Evolutionary conservation across 1,284 basidiomycete genomes (phyloP).

Genomic region (Boletus smithii): DNA sequence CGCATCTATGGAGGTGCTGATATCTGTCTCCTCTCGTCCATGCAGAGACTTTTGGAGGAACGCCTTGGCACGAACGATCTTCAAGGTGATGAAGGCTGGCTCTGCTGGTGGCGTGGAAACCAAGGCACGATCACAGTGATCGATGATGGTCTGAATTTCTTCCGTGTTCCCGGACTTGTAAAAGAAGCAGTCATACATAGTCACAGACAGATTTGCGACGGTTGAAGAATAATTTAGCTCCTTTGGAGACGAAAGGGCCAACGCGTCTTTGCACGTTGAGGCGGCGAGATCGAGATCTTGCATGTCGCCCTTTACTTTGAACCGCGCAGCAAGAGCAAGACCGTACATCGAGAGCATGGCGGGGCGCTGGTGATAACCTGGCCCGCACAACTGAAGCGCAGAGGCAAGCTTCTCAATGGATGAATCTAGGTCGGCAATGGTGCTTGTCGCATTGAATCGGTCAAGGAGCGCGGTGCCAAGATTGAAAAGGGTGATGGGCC

Average conservation of each 20-base stretch:
- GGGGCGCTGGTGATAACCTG: constrained; percentile 7
- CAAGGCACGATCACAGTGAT: constrained; percentile 22
- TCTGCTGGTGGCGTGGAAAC: constrained; percentile 1
- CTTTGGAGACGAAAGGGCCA: constrained; percentile 7
- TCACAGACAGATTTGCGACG: constrained; percentile 7
- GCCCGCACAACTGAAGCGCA: constrained; percentile 16
- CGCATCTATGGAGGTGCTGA: constrained; percentile 16
- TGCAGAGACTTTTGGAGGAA: constrained; percentile 14
- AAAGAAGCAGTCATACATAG: constrained; percentile 9
- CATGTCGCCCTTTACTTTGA: constrained; percentile 14
- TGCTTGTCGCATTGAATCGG: constrained; percentile 14
- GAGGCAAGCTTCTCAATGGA: constrained; percentile 17
- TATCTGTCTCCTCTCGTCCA: constrained; percentile 14
- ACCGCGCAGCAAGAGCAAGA: constrained; percentile 16
- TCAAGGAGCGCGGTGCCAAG: constrained; percentile 11
- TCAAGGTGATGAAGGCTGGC: constrained; percentile 5
- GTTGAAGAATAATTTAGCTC: constrained; percentile 1
- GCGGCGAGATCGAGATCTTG: constrained; percentile 17
- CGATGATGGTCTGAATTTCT: constrained; percentile 21
- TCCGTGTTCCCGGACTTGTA: constrained; percentile 7
- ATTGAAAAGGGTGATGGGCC: constrained; percentile 12
- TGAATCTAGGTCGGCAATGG: constrained; percentile 15
- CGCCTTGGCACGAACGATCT: constrained; percentile 19
- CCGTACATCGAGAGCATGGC: constrained; percentile 19
- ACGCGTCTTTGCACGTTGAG: constrained; percentile 16